A percentile compares a stretch with the other conserved stretches of the same genome.
These are phyloP conservation scores for Triticum timopheevii DNA, from an alignment of 176 grass and related monocot genomes.

Conservation along the genomic window DNA sequence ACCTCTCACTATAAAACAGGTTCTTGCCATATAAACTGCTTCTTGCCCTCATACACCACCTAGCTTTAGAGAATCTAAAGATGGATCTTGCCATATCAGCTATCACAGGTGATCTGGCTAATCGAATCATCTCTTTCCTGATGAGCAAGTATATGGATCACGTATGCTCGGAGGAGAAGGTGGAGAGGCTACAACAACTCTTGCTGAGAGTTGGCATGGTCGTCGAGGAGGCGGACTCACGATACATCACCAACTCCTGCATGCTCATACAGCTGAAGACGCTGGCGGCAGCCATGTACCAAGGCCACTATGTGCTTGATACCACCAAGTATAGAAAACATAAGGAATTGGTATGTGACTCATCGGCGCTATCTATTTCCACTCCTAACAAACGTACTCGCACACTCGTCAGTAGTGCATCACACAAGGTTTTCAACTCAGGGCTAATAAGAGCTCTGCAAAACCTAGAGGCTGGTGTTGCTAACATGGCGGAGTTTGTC, in stretches of 20 bases:
- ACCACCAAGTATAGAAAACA: too few species aligned
- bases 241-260: too few species aligned
- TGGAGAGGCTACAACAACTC: too few species aligned
- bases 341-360: background rate
- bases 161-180: too few species aligned
- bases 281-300: too few species aligned
- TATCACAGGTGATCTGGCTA: background rate
- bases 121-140: background rate
- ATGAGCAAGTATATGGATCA: too few species aligned
- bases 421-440: background rate
- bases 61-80: background rate
- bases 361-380: background rate
- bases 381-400: slow-evolving; percentile 2
- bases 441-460: background rate
- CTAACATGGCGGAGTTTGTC: background rate
- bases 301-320: too few species aligned
- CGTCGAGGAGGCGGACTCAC: too few species aligned
- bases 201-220: too few species aligned
- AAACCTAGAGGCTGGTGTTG: background rate
- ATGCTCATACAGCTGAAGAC: too few species aligned
- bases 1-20: too few species aligned
- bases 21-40: too few species aligned
- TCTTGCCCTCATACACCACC: background rate
- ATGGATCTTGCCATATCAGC: slow-evolving; percentile 9
- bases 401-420: background rate